phyloP scores from a whole-genome alignment of 495 filamentous ascomycete genomes.

The Daldinia concentrica region DNA sequence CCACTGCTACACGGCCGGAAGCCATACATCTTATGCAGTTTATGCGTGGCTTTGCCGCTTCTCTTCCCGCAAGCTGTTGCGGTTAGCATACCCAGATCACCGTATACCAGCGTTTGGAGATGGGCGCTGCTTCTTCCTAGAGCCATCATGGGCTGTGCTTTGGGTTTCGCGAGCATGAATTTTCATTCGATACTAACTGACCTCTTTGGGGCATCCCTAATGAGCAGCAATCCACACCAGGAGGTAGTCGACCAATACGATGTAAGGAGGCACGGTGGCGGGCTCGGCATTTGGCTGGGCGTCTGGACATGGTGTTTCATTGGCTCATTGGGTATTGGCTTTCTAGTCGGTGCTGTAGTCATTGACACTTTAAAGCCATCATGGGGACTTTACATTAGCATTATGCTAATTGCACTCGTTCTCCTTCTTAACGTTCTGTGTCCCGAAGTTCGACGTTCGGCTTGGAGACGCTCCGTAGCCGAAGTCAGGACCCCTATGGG shows the following conservation, averaged over 20 bases:
- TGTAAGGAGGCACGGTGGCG: slow-evolving; percentile 74
- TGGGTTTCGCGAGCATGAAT: slow-evolving; percentile 81
- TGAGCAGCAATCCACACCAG: slow-evolving; percentile 75
- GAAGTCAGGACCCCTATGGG: slow-evolving; percentile 65
- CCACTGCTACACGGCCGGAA: slow-evolving; percentile 81
- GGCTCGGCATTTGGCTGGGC: slow-evolving; percentile 80
- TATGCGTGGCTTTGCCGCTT: slow-evolving; percentile 73
- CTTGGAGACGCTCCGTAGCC: slow-evolving; percentile 70
- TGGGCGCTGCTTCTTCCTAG: slow-evolving; percentile 69
- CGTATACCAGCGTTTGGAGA: slow-evolving; percentile 64
- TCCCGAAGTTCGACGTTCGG: slow-evolving; percentile 71
- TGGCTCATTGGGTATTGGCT: slow-evolving; percentile 73
- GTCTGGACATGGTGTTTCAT: slow-evolving; percentile 79
- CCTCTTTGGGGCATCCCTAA: slow-evolving; percentile 76
- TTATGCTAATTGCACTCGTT: slow-evolving; percentile 67
- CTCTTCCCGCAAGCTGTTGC: slow-evolving; percentile 77
- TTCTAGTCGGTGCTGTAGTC: slow-evolving; percentile 71
- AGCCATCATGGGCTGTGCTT: slow-evolving; percentile 68
- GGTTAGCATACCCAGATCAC: slow-evolving; percentile 63
- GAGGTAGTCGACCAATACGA: slow-evolving; percentile 70
- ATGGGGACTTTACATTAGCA: slow-evolving; percentile 79
- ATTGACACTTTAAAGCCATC: slow-evolving; percentile 67
- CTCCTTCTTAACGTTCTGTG: slow-evolving; percentile 71
- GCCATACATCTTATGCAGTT: slow-evolving; percentile 72
- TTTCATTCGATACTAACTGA: slow-evolving; percentile 74